Base-by-base conservation (phyloP, 2,329 filamentous ascomycete genomes). In the Stromatinia cepivora region DNA sequence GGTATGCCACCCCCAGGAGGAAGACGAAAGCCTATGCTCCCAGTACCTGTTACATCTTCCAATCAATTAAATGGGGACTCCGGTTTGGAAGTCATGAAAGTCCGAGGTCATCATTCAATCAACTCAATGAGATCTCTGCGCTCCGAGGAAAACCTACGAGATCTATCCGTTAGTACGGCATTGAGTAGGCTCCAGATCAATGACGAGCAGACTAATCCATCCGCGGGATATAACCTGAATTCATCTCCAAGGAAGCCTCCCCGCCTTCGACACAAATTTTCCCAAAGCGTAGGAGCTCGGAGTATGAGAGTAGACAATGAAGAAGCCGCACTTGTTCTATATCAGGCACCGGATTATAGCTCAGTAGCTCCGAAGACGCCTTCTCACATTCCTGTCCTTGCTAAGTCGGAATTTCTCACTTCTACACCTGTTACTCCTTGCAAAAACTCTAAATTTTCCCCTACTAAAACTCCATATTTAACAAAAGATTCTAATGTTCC, bases 401-500 rank as follows among this genome's bases (percentile, higher is more conserved):
- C 73, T 54, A 79, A 76, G 73, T 71, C 70, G 70, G 72, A 75
- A 53, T 70, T 73, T 71, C 31, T 70, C 22, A 67, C 52, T 64
- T 70, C 71, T 66, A 70, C 71, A 70, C 74, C 73, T 66, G 67
- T 70, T 17, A 74, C 82, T 73, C 80, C 82, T 53, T 75, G 74
- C 73, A 84, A 81, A 76, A 83, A 82, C 70, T 80, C 73, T 48
- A 78, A 73, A 70, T 73, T 76, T 70, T 76, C 78, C 70, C 72
- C 79, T 73, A 77, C 78, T 61, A 85, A 86, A 73, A 79, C 78
- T 20, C 76, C 78, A 1, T 94, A 85, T 82, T 83, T 94, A 76
- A 90, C 86, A 73, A 91, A 89, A 82, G 82, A 89, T 84, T 92
- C 93, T 88, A 90, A 92, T 85, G 81, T 86, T 73, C 84, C 82